Percentiles rank a stretch among this genome's conserved stretches.
These are phyloP conservation scores for Solanum boliviense DNA, from an alignment of 257 asterid genomes.

Conservation along the genomic window DNA sequence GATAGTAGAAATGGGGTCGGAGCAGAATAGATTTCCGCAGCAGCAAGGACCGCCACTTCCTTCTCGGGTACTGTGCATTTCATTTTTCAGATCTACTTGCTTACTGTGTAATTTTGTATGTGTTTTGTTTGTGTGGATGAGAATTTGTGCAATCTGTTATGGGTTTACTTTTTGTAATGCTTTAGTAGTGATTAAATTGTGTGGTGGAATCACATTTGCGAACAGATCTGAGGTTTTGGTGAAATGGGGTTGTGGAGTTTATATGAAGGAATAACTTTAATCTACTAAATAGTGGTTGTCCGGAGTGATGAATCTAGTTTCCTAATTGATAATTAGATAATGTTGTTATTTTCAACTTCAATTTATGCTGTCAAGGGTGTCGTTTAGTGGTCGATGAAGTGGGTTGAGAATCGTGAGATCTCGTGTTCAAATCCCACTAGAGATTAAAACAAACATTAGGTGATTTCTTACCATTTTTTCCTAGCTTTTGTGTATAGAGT, in stretches of 20 bases:
- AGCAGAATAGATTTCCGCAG: conserved; percentile 49
- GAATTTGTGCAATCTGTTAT: not conserved
- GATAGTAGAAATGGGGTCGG: conserved; percentile 30
- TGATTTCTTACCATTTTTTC: accelerated
- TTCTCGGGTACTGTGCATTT: conserved; percentile 23
- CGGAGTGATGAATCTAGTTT: not conserved
- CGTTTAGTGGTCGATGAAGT: not conserved
- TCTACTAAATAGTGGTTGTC: not conserved
- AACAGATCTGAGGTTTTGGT: not conserved
- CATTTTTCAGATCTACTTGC: conserved; percentile 7
- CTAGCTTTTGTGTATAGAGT: not conserved
- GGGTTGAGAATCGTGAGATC: not conserved
- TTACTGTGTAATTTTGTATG: not conserved
- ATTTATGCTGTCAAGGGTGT: not conserved
- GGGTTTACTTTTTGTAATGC: not conserved
- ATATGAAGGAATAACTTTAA: not conserved
- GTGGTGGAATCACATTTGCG: not conserved
- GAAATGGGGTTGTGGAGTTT: not conserved
- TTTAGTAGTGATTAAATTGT: not conserved
- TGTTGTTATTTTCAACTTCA: not conserved
- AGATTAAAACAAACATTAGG: not conserved
- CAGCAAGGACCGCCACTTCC: conserved; percentile 28
- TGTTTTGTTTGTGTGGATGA: not conserved
- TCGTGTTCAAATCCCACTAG: not conserved
- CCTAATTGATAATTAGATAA: not conserved